Base-by-base conservation (phyloP, 495 filamentous ascomycete genomes). In the Friedmanniomyces simplex region DNA sequence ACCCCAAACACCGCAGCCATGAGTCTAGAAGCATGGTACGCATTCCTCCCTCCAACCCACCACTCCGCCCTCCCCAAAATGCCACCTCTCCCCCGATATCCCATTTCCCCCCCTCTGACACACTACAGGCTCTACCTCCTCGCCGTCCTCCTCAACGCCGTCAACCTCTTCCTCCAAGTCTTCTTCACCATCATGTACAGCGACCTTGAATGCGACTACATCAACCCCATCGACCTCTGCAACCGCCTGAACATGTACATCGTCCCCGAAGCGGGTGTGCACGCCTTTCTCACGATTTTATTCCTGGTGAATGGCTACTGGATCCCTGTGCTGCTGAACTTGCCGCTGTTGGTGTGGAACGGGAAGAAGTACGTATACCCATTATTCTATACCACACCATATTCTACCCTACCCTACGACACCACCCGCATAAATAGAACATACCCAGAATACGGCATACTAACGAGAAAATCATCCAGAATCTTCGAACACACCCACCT, bases 111-210 rank as follows among this genome's bases (percentile, higher is more conserved):
- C 3, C 46, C 6, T 5, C 25, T 32, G 18, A 43, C 39, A 43
- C 14, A 16, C 11, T 39, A 1, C 58, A 61, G 61, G 94, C 80
- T 99, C 71, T 99, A 95, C 79, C 85, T 99, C 65, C 79, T 99
- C 73, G 85, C 93, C 74, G 94, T 99, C 73, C 81, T 99, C 70
- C 93, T 99, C 77, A 99, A 99, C 79, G 94, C 94, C 76, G 93
- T 97, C 82, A 99, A 99, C 80, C 82, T 99, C 63, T 99, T 99
- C 74, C 82, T 99, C 50, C 94, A 99, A 75, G 94, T 99, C 56
- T 99, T 99, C 79, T 99, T 99, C 79, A 99, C 94, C 41, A 99
- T 99, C 65, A 99, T 99, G 94, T 99, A 96, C 75, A 94, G 88
- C 73, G 91, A 96, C 81, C 74, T 96, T 61, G 91, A 96, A 83